Percentiles rank a stretch among this genome's conserved stretches.
Evolutionary conservation across 2,329 filamentous ascomycete genomes (phyloP).

Genomic region (Coniochaeta ligniaria): DNA sequence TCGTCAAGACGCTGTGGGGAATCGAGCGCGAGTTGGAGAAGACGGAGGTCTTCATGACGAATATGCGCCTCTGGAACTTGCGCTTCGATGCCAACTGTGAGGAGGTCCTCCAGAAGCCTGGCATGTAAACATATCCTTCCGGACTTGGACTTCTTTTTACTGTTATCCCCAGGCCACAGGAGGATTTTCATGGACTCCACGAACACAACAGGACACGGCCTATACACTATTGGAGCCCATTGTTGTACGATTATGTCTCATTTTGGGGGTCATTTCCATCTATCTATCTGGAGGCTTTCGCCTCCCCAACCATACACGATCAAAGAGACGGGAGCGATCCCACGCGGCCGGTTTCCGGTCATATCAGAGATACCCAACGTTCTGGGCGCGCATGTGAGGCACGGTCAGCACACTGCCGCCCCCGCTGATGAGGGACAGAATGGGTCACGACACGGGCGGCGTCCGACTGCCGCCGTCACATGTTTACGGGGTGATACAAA

Average conservation of each 20-base stretch:
- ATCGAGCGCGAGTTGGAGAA: constrained; percentile 81
- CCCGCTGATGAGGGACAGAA: not conserved
- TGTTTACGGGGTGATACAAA: not conserved
- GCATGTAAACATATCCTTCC: constrained; percentile 30
- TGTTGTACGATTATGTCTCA: constrained; percentile 19
- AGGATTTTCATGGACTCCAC: constrained; percentile 1
- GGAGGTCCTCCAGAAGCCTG: constrained; percentile 65
- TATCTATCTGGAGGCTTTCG: constrained; percentile 6
- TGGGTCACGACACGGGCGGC: not conserved
- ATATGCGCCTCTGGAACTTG: constrained; percentile 81
- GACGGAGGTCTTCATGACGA: constrained; percentile 90
- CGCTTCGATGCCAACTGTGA: constrained; percentile 96
- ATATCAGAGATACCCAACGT: constrained; percentile 15
- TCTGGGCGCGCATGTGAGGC: constrained; percentile 2
- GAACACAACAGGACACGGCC: not conserved
- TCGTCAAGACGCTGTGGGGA: constrained; percentile 93
- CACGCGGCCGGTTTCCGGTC: constrained; percentile 14
- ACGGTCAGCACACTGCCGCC: not conserved
- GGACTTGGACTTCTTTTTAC: not conserved
- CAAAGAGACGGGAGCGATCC: constrained; percentile 16
- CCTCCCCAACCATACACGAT: constrained; percentile 5
- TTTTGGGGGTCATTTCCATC: constrained; percentile 12
- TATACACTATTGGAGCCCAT: not conserved
- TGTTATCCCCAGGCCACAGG: constrained; percentile 1
- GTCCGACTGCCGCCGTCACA: not conserved